A percentile compares a stretch with the other conserved stretches of the same genome.
Evolutionary conservation across 2,329 filamentous ascomycete genomes (phyloP).

Genomic region (Emydomyces testavorans): DNA sequence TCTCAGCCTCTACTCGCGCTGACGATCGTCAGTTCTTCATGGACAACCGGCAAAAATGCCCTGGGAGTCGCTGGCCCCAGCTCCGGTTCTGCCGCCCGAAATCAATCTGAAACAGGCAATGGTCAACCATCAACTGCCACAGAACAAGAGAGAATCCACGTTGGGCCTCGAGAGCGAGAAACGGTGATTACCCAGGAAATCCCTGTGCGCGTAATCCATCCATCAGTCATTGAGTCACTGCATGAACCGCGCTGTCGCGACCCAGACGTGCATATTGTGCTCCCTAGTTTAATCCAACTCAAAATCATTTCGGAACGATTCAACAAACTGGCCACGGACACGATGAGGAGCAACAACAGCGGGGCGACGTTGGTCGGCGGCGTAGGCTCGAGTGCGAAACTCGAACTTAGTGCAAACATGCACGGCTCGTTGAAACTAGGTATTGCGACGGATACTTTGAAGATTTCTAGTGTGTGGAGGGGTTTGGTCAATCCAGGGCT

Average conservation of each 20-base stretch:
- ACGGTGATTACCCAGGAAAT: conserved; percentile 92
- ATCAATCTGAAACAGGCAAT: conserved; percentile 35
- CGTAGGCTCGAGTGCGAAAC: conserved; percentile 43
- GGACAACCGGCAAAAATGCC: conserved; percentile 42
- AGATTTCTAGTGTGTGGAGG: conserved; percentile 76
- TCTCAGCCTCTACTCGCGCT: conserved; percentile 75
- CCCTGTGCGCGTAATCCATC: conserved; percentile 79
- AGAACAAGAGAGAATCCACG: conserved; percentile 6
- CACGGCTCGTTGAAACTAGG: conserved; percentile 72
- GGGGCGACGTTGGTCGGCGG: conserved; percentile 24
- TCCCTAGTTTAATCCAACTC: conserved; percentile 76
- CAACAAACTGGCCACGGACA: conserved; percentile 61
- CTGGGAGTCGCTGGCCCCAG: conserved; percentile 36
- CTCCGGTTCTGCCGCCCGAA: conserved; percentile 6
- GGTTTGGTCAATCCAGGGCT: conserved; percentile 78
- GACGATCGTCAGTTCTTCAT: conserved; percentile 61
- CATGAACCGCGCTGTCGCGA: conserved; percentile 85
- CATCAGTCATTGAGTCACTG: conserved; percentile 75
- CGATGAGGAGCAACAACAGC: conserved; percentile 17
- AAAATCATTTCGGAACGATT: conserved; percentile 94
- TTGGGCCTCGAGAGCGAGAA: conserved; percentile 61
- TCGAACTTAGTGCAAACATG: conserved; percentile 90
- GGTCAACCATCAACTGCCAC: conserved; percentile 38
- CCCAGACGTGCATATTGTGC: conserved; percentile 84
- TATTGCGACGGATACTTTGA: conserved; percentile 70